Evolutionary conservation across 306 rosid genomes (phyloP), one percentile per base, ranked within the genome.

Genomic region (Rubus parviflorus): DNA sequence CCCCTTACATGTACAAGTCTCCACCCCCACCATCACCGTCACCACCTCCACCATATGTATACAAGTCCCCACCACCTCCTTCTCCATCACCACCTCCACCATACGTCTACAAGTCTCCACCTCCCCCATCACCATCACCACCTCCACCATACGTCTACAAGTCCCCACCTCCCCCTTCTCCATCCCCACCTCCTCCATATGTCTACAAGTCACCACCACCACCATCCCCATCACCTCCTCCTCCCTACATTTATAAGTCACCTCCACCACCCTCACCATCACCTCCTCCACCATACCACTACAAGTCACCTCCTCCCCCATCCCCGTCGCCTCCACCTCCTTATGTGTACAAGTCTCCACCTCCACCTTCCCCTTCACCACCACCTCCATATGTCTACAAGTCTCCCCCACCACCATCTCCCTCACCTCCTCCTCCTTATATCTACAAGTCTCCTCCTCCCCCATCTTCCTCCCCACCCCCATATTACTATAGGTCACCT

Each of bases 211-310:
- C 61, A 0, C 61, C 79, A 0, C 83, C 86, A 0, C 86, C 86
- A 0, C 83, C 83, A 0, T n/a, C 61, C 0, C 25, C 61, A 42
- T 42, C 6, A 0, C 46, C 46, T 1, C 46, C 46, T n/a, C 12
- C 25, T 4, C 79, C 82, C 3, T 79, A n/a, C 0, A 2, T 51
- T 7, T 51, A 51, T 7, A 51, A 51, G n/a, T 51, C 56, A 4
- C n/a, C n/a, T 3, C 83, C 83, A 0, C 83, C 84, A 0, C 79
- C 76, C 2, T 53, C 60, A 0, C 79, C 68, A 0, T 61, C 84
- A 1, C 76, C 86, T 0, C 75, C 86, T 0, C 84, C 81, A 8
- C 84, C 81, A 2, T n/a, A n/a, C n/a, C n/a, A n/a, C n/a, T n/a
- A n/a, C n/a, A n/a, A n/a, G n/a, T 10, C 76, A 0, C 79, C 71